Conservation (phyloP, 768 basidiomycete genomes). For the Collybia sp. region DNA sequence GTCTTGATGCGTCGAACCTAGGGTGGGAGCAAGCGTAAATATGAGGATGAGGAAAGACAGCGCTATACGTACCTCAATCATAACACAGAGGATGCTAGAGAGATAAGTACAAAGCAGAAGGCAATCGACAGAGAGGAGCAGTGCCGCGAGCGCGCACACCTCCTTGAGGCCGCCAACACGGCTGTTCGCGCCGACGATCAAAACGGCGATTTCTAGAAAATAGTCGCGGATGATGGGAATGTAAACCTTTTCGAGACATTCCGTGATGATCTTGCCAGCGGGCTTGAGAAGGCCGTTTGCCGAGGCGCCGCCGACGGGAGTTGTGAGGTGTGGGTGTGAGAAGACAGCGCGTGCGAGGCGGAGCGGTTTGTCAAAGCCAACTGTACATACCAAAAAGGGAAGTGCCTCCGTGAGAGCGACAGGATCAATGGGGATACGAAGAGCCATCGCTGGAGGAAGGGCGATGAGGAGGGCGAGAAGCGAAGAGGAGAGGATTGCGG, state of each 20-base stretch:
- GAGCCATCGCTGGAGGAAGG: slow-evolving; percentile 65
- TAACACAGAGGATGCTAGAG: slow-evolving; percentile 83
- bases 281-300: slow-evolving; percentile 47
- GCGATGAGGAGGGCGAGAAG: slow-evolving; percentile 82
- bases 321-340: slow-evolving; percentile 64
- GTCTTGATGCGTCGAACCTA: slow-evolving; percentile 71
- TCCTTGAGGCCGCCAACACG: slow-evolving; percentile 88
- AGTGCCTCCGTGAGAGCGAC: slow-evolving; percentile 92
- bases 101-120: slow-evolving; percentile 87
- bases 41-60: not conserved
- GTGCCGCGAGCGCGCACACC: slow-evolving; percentile 90
- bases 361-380: slow-evolving; percentile 97
- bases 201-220: slow-evolving; percentile 84
- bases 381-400: slow-evolving; percentile 95
- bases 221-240: slow-evolving; percentile 89
- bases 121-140: slow-evolving; percentile 86
- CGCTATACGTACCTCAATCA: slow-evolving; percentile 74
- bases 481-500: slow-evolving; percentile 75
- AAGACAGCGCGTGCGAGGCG: slow-evolving; percentile 89
- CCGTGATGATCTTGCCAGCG: slow-evolving; percentile 78
- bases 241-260: slow-evolving; percentile 77
- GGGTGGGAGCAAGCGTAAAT: slow-evolving; percentile 9
- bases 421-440: slow-evolving; percentile 88
- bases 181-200: slow-evolving; percentile 81
- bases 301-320: slow-evolving; percentile 30